Conservation (phyloP, 1,284 basidiomycete species). For the Ceratobasidium sp. region DNA sequence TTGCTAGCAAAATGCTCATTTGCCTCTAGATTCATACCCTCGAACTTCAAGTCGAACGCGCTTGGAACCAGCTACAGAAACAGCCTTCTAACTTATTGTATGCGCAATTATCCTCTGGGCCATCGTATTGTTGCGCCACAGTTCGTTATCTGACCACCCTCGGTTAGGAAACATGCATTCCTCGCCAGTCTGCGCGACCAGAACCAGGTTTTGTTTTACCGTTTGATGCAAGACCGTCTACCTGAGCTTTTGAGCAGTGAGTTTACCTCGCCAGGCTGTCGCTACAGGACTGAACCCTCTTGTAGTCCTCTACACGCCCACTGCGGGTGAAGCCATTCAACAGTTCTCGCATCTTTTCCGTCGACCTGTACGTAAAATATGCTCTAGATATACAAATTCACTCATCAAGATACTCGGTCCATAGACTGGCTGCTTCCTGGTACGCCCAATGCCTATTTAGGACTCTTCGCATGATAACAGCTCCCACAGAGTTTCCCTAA, state of each 20-base stretch:
- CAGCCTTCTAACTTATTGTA: constrained; percentile 42
- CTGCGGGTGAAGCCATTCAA: constrained; percentile 77
- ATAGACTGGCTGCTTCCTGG: constrained; percentile 50
- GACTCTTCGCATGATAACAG: constrained; percentile 53
- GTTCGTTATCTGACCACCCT: constrained; percentile 53
- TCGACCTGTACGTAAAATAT: constrained; percentile 67
- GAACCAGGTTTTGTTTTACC: constrained; percentile 80
- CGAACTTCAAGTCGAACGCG: constrained; percentile 34
- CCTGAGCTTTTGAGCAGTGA: constrained; percentile 66
- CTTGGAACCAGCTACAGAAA: constrained; percentile 40
- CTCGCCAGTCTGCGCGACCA: constrained; percentile 74
- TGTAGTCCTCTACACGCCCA: constrained; percentile 51
- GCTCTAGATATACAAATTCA: constrained; percentile 67
- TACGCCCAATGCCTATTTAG: not conserved
- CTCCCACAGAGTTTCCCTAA: constrained; percentile 65
- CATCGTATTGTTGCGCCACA: constrained; percentile 11
- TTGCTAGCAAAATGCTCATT: not conserved
- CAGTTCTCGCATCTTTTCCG: constrained; percentile 85
- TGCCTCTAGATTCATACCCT: constrained; percentile 35
- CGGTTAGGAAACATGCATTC: constrained; percentile 71
- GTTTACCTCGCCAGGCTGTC: constrained; percentile 39
- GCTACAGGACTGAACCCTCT: constrained; percentile 57
- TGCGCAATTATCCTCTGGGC: not conserved
- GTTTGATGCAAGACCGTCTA: constrained; percentile 68
- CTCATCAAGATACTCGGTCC: constrained; percentile 72